A percentile compares a stretch with the other conserved stretches of the same genome.
phyloP scores from a whole-genome alignment of 148 eudicot genomes.

The Polygonum maritimum region DNA sequence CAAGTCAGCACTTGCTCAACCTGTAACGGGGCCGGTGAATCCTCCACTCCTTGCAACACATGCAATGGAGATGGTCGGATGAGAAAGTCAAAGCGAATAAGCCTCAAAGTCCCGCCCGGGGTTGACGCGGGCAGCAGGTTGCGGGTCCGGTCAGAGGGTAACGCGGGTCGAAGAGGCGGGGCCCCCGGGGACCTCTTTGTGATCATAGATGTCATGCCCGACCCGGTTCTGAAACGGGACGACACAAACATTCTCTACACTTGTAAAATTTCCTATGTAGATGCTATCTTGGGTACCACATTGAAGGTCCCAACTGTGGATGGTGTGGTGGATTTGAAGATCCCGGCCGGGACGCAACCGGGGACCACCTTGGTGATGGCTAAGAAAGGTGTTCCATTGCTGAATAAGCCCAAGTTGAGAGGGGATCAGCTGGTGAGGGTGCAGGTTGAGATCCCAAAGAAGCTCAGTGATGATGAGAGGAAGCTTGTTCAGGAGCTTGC shows the following conservation, averaged over 20 bases:
- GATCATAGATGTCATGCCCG: constrained; percentile 49
- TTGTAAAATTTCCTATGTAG: constrained; percentile 77
- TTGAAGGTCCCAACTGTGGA: constrained; percentile 83
- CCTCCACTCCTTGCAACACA: constrained; percentile 67
- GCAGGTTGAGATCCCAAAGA: constrained; percentile 86
- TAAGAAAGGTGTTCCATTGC: constrained; percentile 77
- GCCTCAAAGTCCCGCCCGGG: constrained; percentile 88
- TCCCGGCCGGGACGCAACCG: constrained; percentile 90
- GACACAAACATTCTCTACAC: constrained; percentile 77
- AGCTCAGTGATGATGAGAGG: constrained; percentile 69
- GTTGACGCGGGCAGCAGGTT: constrained; percentile 82
- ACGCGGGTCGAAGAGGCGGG: constrained; percentile 88
- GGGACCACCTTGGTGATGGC: constrained; percentile 89
- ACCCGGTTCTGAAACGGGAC: constrained; percentile 72
- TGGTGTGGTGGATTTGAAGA: constrained; percentile 77
- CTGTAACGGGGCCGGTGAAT: constrained; percentile 75
- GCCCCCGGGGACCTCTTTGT: constrained; percentile 85
- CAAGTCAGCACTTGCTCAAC: constrained; percentile 84
- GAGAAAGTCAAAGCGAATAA: constrained; percentile 66
- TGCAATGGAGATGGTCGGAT: constrained; percentile 85
- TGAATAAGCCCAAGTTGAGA: constrained; percentile 63
- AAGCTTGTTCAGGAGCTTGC: constrained; percentile 86
- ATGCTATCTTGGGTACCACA: constrained; percentile 88
- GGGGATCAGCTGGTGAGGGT: constrained; percentile 86
- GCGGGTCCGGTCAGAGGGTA: constrained; percentile 77